Conservation (phyloP, 2,329 filamentous ascomycete genomes). For the Chalaropsis ovoidea region DNA sequence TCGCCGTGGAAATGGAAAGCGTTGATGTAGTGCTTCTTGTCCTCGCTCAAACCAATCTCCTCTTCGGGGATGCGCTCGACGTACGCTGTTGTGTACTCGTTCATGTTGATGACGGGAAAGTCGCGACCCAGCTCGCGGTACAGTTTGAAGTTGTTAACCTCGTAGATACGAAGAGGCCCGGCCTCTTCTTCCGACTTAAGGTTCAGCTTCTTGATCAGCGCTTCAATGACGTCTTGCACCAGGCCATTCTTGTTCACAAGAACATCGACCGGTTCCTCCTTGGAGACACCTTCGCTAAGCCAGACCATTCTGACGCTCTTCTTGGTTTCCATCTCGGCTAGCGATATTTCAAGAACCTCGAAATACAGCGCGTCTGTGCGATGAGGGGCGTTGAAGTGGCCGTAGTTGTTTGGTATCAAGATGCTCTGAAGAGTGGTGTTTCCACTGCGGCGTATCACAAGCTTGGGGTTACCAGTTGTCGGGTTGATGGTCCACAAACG, state of each 20-base stretch:
- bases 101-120: constrained; percentile 67
- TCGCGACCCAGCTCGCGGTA: constrained; percentile 65
- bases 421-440: constrained; percentile 68
- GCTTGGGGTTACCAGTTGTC: constrained; percentile 65
- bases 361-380: constrained; percentile 74
- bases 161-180: constrained; percentile 67
- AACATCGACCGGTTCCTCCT: constrained; percentile 77
- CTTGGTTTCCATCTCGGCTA: constrained; percentile 87
- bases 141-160: constrained; percentile 72
- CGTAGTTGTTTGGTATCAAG: constrained; percentile 60
- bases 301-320: constrained; percentile 75
- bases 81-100: constrained; percentile 73
- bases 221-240: constrained; percentile 65
- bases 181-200: constrained; percentile 62
- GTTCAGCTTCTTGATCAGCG: constrained; percentile 68
- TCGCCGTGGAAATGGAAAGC: constrained; percentile 93
- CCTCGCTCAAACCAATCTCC: constrained; percentile 43
- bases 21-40: constrained; percentile 54
- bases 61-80: constrained; percentile 73
- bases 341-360: constrained; percentile 86
- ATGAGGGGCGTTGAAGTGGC: constrained; percentile 59
- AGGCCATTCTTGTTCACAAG: constrained; percentile 80
- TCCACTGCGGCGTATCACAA: constrained; percentile 60
- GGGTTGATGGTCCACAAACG: constrained; percentile 82
- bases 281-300: constrained; percentile 80